A percentile compares a stretch with the other conserved stretches of the same genome.
Conservation (phyloP, 192 early-diverging fungal genomes). For the Lobulomyces angularis region DNA sequence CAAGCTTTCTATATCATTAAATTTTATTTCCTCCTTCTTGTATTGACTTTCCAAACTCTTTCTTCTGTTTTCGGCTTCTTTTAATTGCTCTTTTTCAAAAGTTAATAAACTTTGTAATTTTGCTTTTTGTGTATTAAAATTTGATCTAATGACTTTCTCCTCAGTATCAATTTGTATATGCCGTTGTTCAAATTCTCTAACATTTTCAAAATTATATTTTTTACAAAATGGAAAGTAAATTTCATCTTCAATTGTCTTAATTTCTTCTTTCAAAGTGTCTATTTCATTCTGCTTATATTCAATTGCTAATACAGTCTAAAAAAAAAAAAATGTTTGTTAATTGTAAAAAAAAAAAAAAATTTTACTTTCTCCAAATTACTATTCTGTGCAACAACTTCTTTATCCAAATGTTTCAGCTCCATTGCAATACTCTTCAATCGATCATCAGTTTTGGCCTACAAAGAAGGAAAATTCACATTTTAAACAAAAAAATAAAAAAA, state of each 20-base stretch:
- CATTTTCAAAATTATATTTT: not conserved
- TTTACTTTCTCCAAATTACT: no score
- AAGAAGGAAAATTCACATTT: not conserved
- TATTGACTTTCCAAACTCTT: constrained; percentile 43
- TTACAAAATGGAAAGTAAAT: no score
- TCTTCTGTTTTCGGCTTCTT: constrained; percentile 47
- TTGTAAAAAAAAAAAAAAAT: no score
- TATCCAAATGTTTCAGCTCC: constrained; percentile 30
- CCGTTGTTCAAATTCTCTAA: not conserved
- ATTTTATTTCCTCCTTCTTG: constrained; percentile 21
- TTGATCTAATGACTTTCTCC: constrained; percentile 1
- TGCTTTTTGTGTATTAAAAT: constrained; percentile 13
- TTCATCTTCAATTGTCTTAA: no score
- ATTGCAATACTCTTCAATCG: constrained; percentile 27
- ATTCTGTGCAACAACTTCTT: constrained; percentile 7
- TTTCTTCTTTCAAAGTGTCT: no score
- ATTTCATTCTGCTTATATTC: no score
- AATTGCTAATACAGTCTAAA: no score
- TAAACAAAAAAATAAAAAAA: no score
- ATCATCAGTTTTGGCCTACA: constrained; percentile 1
- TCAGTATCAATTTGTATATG: not conserved
- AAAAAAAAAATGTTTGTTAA: no score
- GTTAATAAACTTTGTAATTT: constrained; percentile 8
- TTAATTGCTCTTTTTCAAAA: constrained; percentile 38
- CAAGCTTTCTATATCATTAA: constrained; percentile 11